Percentiles rank a stretch among this genome's conserved stretches.
phyloP scores from a whole-genome alignment of 495 filamentous ascomycete genomes.

The Immersiella caudata region DNA sequence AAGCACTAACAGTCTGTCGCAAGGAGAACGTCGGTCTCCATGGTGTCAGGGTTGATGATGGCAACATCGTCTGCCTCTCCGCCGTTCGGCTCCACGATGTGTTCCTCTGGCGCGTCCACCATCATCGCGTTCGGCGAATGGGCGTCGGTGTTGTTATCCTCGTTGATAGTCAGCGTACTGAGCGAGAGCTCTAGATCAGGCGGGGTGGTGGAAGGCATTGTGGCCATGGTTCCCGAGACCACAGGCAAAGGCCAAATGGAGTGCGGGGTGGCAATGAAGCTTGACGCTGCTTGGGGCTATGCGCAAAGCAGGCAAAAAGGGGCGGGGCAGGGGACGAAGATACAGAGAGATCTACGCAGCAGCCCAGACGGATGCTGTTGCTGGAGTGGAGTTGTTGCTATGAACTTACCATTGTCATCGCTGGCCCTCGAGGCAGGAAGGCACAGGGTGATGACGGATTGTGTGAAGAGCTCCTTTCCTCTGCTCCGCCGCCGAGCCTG shows the following conservation, averaged over 20 bases:
- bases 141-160: slow-evolving; percentile 44
- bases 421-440: slow-evolving; percentile 10
- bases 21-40: slow-evolving; percentile 41
- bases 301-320: neutral
- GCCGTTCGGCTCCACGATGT: slow-evolving; percentile 58
- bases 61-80: slow-evolving; percentile 83
- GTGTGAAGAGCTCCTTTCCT: slow-evolving; percentile 21
- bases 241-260: neutral
- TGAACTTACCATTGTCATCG: slow-evolving; percentile 24
- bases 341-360: neutral
- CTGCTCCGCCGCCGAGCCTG: neutral
- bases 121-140: slow-evolving; percentile 63
- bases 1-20: slow-evolving; percentile 72
- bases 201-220: slow-evolving; percentile 20
- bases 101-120: slow-evolving; percentile 71
- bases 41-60: slow-evolving; percentile 72
- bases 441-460: slow-evolving; percentile 15
- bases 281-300: neutral
- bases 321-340: neutral
- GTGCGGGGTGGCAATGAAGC: slow-evolving; percentile 27
- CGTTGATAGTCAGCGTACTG: slow-evolving; percentile 35
- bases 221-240: neutral
- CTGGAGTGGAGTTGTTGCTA: neutral
- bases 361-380: neutral
- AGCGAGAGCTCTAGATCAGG: slow-evolving; percentile 22